Base-by-base conservation (phyloP, 163 green algal genomes). In the Chlorella variabilis region DNA sequence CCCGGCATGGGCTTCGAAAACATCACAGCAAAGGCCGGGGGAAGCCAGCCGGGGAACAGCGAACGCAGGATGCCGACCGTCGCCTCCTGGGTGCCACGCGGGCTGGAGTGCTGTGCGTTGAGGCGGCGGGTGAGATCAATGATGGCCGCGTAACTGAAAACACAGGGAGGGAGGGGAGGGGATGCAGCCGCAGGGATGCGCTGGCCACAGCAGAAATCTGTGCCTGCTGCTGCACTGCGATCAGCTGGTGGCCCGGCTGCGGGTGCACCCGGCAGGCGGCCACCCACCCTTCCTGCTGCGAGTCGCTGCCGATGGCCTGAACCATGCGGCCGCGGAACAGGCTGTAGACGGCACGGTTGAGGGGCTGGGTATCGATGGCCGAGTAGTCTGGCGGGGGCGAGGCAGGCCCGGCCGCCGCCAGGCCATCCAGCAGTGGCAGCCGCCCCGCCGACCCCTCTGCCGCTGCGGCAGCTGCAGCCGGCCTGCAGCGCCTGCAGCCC, bases 1-100 rank as follows among this genome's bases (percentile, higher is more conserved):
- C 71, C 77, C 0, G 93, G 92, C 27, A 96, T 79, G 34, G 90
- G 90, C 42, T 74, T 36, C 0, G 88, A 73, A 36, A 95, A 95
- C 87, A 97, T 92, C 8, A 92, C 90, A 92, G 89, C 67, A 83
- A 98, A 98, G 5, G 90, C 90, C 9, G 67, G 75, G 1, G 90
- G 94, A 76, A 98, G 89, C 92, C 93, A 97, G 15, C 75, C 78
- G 0, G 94, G 94, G 41, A 98, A 96, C 0, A 98, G 78, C 0
- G 90, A 93, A 9, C 78, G 82, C 1, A 98, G 85, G 73, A 98
- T 96, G 34, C 29, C 25, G 17, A 85, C 73, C 0, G 94, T 97
- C 0, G 80, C 66, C 5, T 82, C 71, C 79, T 96, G 94, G 13
- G 91, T 94, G n/a, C 94, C 84, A 3, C 76, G 65, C 0, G 90